Percentiles rank a stretch among this genome's conserved stretches.
These are phyloP conservation scores for Sphagnum magellanicum DNA, from an alignment of 228 moss, liverwort and hornwort species.

Conservation along the genomic window DNA sequence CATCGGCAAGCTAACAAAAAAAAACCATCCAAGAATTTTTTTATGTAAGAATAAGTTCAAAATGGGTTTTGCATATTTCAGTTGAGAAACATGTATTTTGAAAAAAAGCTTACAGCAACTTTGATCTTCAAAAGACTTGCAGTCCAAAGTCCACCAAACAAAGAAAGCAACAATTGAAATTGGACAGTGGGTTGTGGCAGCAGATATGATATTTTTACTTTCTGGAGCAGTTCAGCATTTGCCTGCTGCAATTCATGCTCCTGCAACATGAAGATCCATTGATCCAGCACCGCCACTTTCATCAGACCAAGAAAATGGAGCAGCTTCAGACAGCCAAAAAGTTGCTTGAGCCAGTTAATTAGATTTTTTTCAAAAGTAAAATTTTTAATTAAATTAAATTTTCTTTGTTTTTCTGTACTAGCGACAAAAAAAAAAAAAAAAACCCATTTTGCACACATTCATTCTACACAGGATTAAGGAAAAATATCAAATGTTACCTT, in stretches of 20 bases:
- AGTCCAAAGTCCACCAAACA: neutral
- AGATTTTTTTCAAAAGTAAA: neutral
- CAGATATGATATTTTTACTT: conserved; percentile 17
- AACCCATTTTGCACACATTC: neutral
- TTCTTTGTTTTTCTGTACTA: neutral
- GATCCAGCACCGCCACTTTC: neutral
- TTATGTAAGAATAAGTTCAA: neutral
- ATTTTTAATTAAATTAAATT: neutral
- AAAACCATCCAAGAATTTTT: neutral
- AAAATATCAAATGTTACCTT: conserved; percentile 32
- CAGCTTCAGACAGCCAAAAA: too few species aligned
- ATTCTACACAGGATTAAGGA: neutral
- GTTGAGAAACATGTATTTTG: too few species aligned
- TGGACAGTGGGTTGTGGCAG: too few species aligned
- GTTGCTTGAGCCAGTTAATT: too few species aligned
- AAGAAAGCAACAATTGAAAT: neutral
- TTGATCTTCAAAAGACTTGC: neutral
- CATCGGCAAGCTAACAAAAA: conserved; percentile 65
- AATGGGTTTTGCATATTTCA: neutral
- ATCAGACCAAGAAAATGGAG: too few species aligned
- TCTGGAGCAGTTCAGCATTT: conserved; percentile 78
- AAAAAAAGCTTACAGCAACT: too few species aligned
- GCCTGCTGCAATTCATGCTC: conserved; percentile 70
- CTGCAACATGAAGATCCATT: conserved; percentile 23
- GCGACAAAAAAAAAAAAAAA: too few species aligned